These are phyloP conservation scores for Aspergillus sp. DNA, from an alignment of 2,329 filamentous ascomycete genomes.

Conservation along the genomic window DNA sequence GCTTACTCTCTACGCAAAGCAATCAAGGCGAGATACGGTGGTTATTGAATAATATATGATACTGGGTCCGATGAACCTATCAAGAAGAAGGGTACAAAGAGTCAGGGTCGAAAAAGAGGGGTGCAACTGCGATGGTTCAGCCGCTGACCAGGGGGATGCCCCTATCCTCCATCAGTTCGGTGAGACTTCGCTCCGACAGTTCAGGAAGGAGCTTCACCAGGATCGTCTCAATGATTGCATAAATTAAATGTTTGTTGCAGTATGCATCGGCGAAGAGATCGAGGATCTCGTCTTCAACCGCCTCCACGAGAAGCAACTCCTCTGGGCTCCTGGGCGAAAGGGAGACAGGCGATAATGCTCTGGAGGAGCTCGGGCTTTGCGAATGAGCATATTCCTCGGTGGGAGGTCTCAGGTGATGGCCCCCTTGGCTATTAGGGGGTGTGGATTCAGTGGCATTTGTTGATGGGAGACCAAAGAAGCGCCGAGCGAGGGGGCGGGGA, in stretches of 20 bases:
- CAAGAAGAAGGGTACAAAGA: neutral
- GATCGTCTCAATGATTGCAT: slow-evolving; percentile 75
- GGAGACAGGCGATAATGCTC: slow-evolving; percentile 10
- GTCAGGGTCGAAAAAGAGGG: neutral
- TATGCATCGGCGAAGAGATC: slow-evolving; percentile 78
- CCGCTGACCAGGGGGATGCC: slow-evolving; percentile 39
- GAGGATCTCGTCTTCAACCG: slow-evolving; percentile 65
- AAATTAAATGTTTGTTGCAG: slow-evolving; percentile 90
- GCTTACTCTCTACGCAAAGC: too few relatives aligned
- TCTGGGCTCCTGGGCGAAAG: slow-evolving; percentile 24
- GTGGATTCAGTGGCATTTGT: slow-evolving; percentile 6
- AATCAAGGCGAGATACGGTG: too few relatives aligned
- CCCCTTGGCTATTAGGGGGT: slow-evolving; percentile 4
- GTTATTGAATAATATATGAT: too few relatives aligned
- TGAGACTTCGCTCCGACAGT: slow-evolving; percentile 67
- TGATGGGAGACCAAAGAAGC: slow-evolving; percentile 41
- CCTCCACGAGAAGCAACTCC: slow-evolving; percentile 52
- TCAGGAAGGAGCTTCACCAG: slow-evolving; percentile 84
- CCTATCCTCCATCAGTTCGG: slow-evolving; percentile 72
- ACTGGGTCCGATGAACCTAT: neutral
- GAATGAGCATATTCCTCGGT: neutral
- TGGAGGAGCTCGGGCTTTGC: slow-evolving; percentile 1
- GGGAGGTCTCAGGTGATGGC: neutral
- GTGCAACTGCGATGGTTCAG: slow-evolving; percentile 4
- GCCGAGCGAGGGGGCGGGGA: slow-evolving; percentile 43